Evolutionary conservation across 768 basidiomycete genomes (phyloP).

Genomic region (Suillus hirtellus): DNA sequence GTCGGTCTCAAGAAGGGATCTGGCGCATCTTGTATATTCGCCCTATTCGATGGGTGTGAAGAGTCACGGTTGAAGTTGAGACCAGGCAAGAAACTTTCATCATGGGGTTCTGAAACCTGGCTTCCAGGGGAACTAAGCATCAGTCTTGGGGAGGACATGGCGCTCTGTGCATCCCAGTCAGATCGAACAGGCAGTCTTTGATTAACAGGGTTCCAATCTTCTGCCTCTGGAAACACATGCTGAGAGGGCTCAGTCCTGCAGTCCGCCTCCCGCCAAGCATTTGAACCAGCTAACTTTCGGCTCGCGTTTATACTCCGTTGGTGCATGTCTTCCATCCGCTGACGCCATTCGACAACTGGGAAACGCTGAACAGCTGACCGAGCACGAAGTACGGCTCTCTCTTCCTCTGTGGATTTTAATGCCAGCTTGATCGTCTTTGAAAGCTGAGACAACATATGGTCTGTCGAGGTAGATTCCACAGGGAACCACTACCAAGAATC

Average conservation of each 20-base stretch:
- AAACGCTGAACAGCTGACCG: slow-evolving; percentile 94
- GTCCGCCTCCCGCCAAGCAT: slow-evolving; percentile 80
- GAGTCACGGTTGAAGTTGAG: slow-evolving; percentile 30
- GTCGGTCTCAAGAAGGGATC: no score
- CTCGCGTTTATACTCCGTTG: slow-evolving; percentile 76
- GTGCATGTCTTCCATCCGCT: slow-evolving; percentile 94
- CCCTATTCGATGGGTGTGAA: slow-evolving; percentile 54
- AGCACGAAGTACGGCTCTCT: slow-evolving; percentile 89
- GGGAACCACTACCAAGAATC: slow-evolving; percentile 79
- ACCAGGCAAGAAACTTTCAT: slow-evolving; percentile 38
- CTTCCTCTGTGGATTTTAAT: slow-evolving; percentile 85
- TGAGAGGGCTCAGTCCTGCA: slow-evolving; percentile 45
- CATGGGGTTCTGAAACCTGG: slow-evolving; percentile 53
- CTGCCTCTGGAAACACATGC: slow-evolving; percentile 58
- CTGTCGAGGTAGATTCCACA: slow-evolving; percentile 89
- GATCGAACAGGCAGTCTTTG: slow-evolving; percentile 69
- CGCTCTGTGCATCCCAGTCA: slow-evolving; percentile 72
- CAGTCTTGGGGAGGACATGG: slow-evolving; percentile 40
- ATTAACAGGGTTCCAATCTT: slow-evolving; percentile 77
- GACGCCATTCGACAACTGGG: slow-evolving; percentile 97
- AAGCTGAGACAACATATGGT: slow-evolving; percentile 92
- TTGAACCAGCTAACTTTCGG: slow-evolving; percentile 62
- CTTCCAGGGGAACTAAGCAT: slow-evolving; percentile 62
- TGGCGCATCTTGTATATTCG: slow-evolving; percentile 32
- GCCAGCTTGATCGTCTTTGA: slow-evolving; percentile 95